Evolutionary conservation across 495 filamentous ascomycete species (phyloP).

Genomic region (Annulohypoxylon moriforme): DNA sequence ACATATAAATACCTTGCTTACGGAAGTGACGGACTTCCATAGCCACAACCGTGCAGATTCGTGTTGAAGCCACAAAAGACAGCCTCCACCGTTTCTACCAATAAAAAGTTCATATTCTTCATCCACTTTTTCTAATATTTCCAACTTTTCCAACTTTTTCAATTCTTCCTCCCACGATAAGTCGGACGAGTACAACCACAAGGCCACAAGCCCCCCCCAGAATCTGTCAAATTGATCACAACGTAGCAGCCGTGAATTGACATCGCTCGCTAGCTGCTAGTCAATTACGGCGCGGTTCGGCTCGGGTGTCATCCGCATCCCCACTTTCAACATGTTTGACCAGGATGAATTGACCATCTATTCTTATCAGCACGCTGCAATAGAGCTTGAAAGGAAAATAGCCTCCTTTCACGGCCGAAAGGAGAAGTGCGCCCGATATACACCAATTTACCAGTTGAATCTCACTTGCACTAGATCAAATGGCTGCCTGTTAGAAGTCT

Average conservation of each 20-base stretch:
- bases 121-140: not conserved
- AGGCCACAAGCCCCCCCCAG: not conserved
- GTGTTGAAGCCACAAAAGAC: slow-evolving; percentile 3
- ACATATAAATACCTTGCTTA: not conserved
- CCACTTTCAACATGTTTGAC: not conserved
- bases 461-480: not conserved
- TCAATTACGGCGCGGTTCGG: not conserved
- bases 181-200: not conserved
- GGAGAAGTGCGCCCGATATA: not conserved
- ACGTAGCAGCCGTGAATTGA: not conserved
- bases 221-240: slow-evolving; percentile 1
- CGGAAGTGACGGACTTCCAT: not conserved
- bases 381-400: too few relatives aligned
- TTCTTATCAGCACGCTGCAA: not conserved
- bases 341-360: not conserved
- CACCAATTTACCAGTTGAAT: not conserved
- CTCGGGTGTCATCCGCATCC: slow-evolving; percentile 2
- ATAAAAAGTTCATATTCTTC: not conserved
- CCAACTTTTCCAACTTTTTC: slow-evolving; percentile 38
- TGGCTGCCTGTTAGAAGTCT: not conserved
- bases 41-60: slow-evolving; percentile 11
- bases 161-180: not conserved
- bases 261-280: not conserved
- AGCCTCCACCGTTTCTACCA: not conserved
- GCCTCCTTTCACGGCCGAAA: not conserved